Evolutionary conservation across 805 yeast genomes (phyloP), one percentile per base, ranked within the genome.

Genomic region (Cyberlindnera nakhonratchasimensis): DNA sequence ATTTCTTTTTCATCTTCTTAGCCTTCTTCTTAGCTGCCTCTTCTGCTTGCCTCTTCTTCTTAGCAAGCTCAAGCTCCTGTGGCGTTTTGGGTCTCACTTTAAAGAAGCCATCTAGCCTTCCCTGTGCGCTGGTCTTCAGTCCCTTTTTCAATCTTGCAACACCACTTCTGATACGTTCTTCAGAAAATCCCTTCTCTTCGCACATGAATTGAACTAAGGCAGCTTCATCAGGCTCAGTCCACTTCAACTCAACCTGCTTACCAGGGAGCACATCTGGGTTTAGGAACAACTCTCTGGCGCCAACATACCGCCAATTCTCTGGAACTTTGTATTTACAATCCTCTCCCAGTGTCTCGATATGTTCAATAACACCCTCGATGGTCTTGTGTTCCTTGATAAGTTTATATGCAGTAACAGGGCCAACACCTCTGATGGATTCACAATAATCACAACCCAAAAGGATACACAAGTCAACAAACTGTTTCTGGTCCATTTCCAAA

Each of bases 391-490:
- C 96, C 58, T 81, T 83, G 48, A 93, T 87, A 47, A 93, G 71
- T 58, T 93, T 91, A 49, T 76, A 71, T 0, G 97, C 99, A 1
- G 96, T 91, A 2, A 86, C 93, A 1, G 98, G 98, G 8, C 99
- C 99, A 47, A 93, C 82, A 19, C 99, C 99, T 54, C 79, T 79
- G 45, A 93, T 90, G 4, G 96, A 86, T 51, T 91, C 97, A 66
- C 96, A 88, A 64, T 93, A 93, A 68, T 93, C 99, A 65, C 99
- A 93, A 2, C 99, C 99, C 35, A 93, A 68, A 55, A 93, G 70
- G 31, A 93, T 91, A 67, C 99, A 90, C 53, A 93, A 66, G 61
- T 93, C 99, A 36, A 93, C 77, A 62, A 93, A 93, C 45, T 87
- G 82, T 19, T 72, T 74, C 34, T 75, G 67, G 37, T 77, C 80